Evolutionary conservation across 805 yeast species (phyloP).

Genomic region (Nakazawaea ambrosiae): DNA sequence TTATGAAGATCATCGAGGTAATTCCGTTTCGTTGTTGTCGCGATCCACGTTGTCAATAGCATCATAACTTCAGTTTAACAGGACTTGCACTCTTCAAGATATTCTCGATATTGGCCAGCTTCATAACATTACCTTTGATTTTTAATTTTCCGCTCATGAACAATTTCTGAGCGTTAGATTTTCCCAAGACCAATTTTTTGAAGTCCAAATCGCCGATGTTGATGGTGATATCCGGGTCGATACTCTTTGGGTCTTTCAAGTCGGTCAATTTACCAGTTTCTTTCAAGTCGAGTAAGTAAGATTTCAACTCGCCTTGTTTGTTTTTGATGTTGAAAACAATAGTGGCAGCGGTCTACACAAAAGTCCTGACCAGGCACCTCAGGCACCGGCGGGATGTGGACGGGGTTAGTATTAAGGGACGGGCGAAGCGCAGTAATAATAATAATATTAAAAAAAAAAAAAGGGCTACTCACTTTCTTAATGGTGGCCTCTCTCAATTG

Average conservation of each 20-base stretch:
- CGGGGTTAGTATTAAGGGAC: background rate
- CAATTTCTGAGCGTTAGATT: slow-evolving; percentile 78
- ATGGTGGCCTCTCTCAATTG: slow-evolving; percentile 29
- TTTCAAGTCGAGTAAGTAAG: slow-evolving; percentile 68
- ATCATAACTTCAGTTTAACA: slow-evolving; percentile 30
- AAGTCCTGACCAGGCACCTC: no score
- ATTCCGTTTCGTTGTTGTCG: background rate
- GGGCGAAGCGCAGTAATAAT: no score
- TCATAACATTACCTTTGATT: slow-evolving; percentile 87
- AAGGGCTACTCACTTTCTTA: slow-evolving; percentile 20
- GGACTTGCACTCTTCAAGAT: slow-evolving; percentile 51
- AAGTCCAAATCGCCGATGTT: slow-evolving; percentile 62
- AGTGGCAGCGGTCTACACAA: slow-evolving; percentile 54
- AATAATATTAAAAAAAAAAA: no score
- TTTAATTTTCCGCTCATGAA: slow-evolving; percentile 81
- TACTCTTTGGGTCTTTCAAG: slow-evolving; percentile 25
- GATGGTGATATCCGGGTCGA: slow-evolving; percentile 58
- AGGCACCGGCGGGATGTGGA: no score
- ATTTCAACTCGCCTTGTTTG: slow-evolving; percentile 47
- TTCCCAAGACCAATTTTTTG: slow-evolving; percentile 64
- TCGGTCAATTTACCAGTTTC: slow-evolving; percentile 37
- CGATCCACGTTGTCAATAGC: no score
- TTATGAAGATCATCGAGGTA: no score
- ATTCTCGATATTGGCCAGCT: slow-evolving; percentile 71
- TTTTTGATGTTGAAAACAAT: slow-evolving; percentile 64